These are phyloP conservation scores for Penicillium goetzii DNA, from an alignment of 495 filamentous ascomycete genomes.

Conservation along the genomic window DNA sequence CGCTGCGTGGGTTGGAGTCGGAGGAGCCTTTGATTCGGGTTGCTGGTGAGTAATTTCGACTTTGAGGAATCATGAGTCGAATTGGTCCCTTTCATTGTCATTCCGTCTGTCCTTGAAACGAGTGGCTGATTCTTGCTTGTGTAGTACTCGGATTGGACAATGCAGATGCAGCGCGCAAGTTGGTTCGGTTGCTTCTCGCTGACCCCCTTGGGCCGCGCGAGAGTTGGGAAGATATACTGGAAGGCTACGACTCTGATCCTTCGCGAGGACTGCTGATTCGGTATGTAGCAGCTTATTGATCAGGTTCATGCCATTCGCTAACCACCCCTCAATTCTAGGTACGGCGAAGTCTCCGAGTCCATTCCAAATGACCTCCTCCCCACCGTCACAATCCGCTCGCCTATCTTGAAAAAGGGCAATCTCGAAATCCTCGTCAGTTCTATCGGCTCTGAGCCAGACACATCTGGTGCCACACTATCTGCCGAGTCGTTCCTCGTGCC, in stretches of 20 bases:
- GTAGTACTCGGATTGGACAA: slow-evolving; percentile 58
- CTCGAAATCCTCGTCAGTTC: slow-evolving; percentile 79
- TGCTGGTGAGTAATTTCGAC: slow-evolving; percentile 51
- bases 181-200: slow-evolving; percentile 73
- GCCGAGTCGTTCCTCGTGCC: slow-evolving; percentile 68
- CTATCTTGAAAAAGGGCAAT: slow-evolving; percentile 65
- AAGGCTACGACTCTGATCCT: slow-evolving; percentile 47
- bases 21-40: slow-evolving; percentile 68
- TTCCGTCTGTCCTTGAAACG: slow-evolving; percentile 1
- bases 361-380: slow-evolving; percentile 53
- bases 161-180: slow-evolving; percentile 53
- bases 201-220: slow-evolving; percentile 70
- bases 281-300: slow-evolving; percentile 34
- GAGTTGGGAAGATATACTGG: slow-evolving; percentile 72
- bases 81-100: background rate
- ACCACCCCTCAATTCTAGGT: slow-evolving; percentile 38
- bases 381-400: slow-evolving; percentile 67
- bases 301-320: background rate
- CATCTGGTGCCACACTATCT: slow-evolving; percentile 53
- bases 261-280: slow-evolving; percentile 60
- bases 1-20: slow-evolving; percentile 74
- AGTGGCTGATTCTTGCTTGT: slow-evolving; percentile 8
- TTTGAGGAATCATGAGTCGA: background rate
- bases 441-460: slow-evolving; percentile 46
- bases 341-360: slow-evolving; percentile 53